Percentiles rank a stretch among this genome's conserved stretches.
phyloP scores from a whole-genome alignment of 768 basidiomycete genomes.

The Sarcomyxa edulis region DNA sequence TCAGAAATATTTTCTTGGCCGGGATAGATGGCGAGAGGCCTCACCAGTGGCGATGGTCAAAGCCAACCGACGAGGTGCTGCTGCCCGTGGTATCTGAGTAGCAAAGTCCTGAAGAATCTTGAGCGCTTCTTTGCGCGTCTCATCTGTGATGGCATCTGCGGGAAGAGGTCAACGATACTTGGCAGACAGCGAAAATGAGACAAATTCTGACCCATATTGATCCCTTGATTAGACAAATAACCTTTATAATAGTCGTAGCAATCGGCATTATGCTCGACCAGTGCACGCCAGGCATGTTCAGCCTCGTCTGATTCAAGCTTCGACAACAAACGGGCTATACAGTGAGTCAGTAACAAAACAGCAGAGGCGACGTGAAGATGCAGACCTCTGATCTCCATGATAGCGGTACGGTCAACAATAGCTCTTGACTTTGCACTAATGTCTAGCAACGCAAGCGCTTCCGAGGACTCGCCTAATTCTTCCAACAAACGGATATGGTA shows the following conservation, averaged over 20 bases:
- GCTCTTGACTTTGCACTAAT: constrained; percentile 53
- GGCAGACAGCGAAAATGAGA: no score
- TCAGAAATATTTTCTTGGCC: no score
- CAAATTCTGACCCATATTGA: constrained; percentile 67
- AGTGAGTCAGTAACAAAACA: no score
- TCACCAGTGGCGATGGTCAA: constrained; percentile 54
- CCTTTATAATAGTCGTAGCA: constrained; percentile 75
- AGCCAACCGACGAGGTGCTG: constrained; percentile 68
- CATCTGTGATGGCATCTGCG: constrained; percentile 39
- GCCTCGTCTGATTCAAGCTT: constrained; percentile 66
- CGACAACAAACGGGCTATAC: constrained; percentile 70
- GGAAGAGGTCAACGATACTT: no score
- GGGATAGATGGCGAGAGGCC: not conserved
- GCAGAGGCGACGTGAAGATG: constrained; percentile 4
- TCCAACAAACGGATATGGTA: constrained; percentile 75
- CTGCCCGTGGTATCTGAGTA: constrained; percentile 58
- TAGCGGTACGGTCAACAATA: constrained; percentile 67
- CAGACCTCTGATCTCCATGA: constrained; percentile 66
- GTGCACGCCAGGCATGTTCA: constrained; percentile 69
- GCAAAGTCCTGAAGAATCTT: constrained; percentile 55
- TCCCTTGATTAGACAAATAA: constrained; percentile 59
- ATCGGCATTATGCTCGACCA: constrained; percentile 87
- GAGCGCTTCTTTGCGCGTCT: constrained; percentile 48
- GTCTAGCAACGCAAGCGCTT: constrained; percentile 63
- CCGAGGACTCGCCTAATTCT: constrained; percentile 57